These are phyloP conservation scores for Mycena haematopus DNA, from an alignment of 768 basidiomycete genomes.

Conservation along the genomic window DNA sequence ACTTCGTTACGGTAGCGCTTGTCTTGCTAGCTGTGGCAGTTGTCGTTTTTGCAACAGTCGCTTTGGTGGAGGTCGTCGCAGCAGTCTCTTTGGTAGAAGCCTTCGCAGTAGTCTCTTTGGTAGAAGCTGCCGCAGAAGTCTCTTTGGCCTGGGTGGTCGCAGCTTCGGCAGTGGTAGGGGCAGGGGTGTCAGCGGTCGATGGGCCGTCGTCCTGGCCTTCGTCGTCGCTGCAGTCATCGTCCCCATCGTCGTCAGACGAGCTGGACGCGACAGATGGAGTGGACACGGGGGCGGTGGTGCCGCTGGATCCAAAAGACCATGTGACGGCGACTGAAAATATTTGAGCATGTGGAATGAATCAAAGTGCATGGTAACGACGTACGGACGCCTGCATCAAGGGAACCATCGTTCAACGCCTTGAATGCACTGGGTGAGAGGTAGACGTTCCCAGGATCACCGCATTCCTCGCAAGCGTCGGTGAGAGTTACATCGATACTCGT, in stretches of 20 bases:
- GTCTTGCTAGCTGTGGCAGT: not conserved
- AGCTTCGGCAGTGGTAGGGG: not conserved
- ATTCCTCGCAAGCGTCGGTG: slow-evolving; percentile 27
- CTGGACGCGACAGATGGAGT: not conserved
- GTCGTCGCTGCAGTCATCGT: not conserved
- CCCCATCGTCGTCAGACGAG: not conserved
- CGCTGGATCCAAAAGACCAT: slow-evolving; percentile 26
- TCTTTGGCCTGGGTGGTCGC: slow-evolving; percentile 10
- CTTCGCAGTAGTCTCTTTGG: not conserved
- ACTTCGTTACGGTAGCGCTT: not conserved
- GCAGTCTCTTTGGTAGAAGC: slow-evolving; percentile 2
- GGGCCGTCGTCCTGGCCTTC: not conserved
- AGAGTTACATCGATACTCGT: slow-evolving; percentile 30
- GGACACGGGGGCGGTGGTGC: not conserved
- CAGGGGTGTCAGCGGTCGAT: not conserved
- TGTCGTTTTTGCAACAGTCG: not conserved
- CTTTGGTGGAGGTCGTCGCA: not conserved
- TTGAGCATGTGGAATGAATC: slow-evolving; percentile 4
- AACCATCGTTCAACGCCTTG: slow-evolving; percentile 25
- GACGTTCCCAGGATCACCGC: slow-evolving; percentile 17
- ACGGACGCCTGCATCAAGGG: slow-evolving; percentile 29
- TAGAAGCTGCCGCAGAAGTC: not conserved
- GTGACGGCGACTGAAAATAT: slow-evolving; percentile 26
- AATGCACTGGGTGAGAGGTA: slow-evolving; percentile 30
- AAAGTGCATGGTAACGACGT: slow-evolving; percentile 6